Evolutionary conservation across 495 filamentous ascomycete genomes (phyloP).

Genomic region (Penicillium pancosmium): DNA sequence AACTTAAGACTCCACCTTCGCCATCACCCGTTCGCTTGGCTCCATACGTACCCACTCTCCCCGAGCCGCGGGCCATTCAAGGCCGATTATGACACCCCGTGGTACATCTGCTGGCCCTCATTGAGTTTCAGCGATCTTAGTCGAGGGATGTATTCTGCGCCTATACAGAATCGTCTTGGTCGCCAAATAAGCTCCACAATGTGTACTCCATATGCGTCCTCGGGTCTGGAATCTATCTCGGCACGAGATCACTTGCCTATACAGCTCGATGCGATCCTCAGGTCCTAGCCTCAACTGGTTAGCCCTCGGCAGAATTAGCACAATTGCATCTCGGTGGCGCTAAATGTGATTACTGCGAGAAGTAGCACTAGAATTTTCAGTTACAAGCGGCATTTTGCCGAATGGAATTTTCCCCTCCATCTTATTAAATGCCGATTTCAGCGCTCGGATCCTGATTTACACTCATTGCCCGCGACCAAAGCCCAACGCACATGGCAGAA

Average conservation of each 20-base stretch:
- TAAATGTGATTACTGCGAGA: neutral
- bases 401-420: neutral
- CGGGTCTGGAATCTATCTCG: neutral
- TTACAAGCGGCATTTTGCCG: neutral
- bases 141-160: neutral
- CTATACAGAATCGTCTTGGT: neutral
- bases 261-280: neutral
- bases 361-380: neutral
- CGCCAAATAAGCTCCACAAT: neutral
- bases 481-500: slow-evolving; percentile 43
- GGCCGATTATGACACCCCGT: neutral
- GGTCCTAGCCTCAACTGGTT: slow-evolving; percentile 4
- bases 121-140: neutral
- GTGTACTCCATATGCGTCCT: neutral
- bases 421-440: neutral
- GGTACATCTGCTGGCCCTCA: slow-evolving; percentile 2
- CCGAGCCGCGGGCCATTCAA: neutral
- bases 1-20: neutral
- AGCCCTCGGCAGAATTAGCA: neutral
- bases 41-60: neutral
- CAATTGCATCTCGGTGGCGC: neutral
- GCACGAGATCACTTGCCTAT: neutral
- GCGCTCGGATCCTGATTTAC: neutral
- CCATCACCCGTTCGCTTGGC: neutral
- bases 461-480: neutral